A percentile compares a stretch with the other conserved stretches of the same genome.
phyloP scores from a whole-genome alignment of 1,284 basidiomycete genomes.

The Cutaneotrichosporon dermatis region DNA sequence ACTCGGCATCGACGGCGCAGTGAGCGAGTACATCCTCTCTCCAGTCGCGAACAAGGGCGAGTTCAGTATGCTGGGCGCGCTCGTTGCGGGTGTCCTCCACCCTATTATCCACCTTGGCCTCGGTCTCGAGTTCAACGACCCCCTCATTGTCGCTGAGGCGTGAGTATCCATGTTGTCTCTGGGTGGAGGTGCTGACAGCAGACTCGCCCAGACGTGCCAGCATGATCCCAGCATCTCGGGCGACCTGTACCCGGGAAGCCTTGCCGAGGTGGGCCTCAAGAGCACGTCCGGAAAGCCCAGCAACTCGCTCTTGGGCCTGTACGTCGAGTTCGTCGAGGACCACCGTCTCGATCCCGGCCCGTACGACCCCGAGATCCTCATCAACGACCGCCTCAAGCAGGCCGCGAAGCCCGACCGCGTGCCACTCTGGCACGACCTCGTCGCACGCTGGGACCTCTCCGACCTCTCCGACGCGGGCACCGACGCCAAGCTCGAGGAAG shows the following conservation, averaged over 20 bases:
- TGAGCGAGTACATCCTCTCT: slow-evolving; percentile 59
- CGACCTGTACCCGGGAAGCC: slow-evolving; percentile 19
- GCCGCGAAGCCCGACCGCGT: slow-evolving; percentile 51
- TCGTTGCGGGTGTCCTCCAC: slow-evolving; percentile 55
- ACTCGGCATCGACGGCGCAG: slow-evolving; percentile 51
- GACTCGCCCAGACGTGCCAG: slow-evolving; percentile 78
- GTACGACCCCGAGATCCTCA: slow-evolving; percentile 56
- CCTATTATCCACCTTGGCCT: slow-evolving; percentile 66
- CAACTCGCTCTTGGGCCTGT: slow-evolving; percentile 29
- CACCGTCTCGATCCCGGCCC: slow-evolving; percentile 52
- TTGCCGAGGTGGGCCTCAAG: slow-evolving; percentile 20
- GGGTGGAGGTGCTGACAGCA: slow-evolving; percentile 3
- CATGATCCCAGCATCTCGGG: slow-evolving; percentile 99
- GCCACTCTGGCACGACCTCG: slow-evolving; percentile 54
- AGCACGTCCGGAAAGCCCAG: neutral
- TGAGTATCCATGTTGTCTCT: slow-evolving; percentile 17
- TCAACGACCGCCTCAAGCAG: slow-evolving; percentile 50
- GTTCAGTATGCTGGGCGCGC: slow-evolving; percentile 57
- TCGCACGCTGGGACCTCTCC: slow-evolving; percentile 53
- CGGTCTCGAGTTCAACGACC: slow-evolving; percentile 59
- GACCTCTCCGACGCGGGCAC: slow-evolving; percentile 48
- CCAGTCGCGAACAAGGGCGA: slow-evolving; percentile 45
- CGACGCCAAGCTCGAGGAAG: slow-evolving; percentile 55
- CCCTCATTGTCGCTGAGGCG: slow-evolving; percentile 57
- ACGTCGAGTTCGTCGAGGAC: slow-evolving; percentile 25